Conservation (phyloP, 306 rosid species). For the Lagenaria siceraria region DNA sequence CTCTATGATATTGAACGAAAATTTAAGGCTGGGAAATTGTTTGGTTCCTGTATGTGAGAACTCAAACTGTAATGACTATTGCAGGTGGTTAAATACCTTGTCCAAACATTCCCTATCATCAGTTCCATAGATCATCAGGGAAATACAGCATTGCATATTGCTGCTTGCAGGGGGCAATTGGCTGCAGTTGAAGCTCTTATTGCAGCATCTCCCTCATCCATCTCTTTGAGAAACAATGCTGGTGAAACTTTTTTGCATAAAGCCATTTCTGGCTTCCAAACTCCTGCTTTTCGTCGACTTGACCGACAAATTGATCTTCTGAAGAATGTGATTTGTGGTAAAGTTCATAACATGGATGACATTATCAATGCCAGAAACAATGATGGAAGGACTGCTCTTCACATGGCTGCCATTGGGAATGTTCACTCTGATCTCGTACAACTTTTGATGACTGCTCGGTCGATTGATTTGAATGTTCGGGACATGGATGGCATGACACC, state of each 20-base stretch:
- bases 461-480: slow-evolving; percentile 50
- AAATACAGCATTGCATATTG: slow-evolving; percentile 79
- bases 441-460: slow-evolving; percentile 61
- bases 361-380: slow-evolving; percentile 54
- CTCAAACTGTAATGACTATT: slow-evolving; percentile 4
- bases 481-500: slow-evolving; percentile 74
- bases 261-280: slow-evolving; percentile 80
- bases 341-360: slow-evolving; percentile 31
- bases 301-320: slow-evolving; percentile 85
- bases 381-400: slow-evolving; percentile 78
- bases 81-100: slow-evolving; percentile 68
- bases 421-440: slow-evolving; percentile 79
- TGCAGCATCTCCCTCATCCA: slow-evolving; percentile 40
- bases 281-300: slow-evolving; percentile 54
- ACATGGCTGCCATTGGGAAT: slow-evolving; percentile 75
- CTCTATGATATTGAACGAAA: neutral
- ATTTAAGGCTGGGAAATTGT: neutral
- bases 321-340: slow-evolving; percentile 40
- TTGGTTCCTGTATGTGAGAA: neutral
- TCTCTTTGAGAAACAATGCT: slow-evolving; percentile 33
- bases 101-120: slow-evolving; percentile 42
- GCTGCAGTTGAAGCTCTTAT: slow-evolving; percentile 65
- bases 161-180: slow-evolving; percentile 78
- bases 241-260: slow-evolving; percentile 92
- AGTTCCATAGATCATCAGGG: slow-evolving; percentile 66